These are phyloP conservation scores for Spiromastix sp. DNA, from an alignment of 2,329 filamentous ascomycete genomes.

Conservation along the genomic window DNA sequence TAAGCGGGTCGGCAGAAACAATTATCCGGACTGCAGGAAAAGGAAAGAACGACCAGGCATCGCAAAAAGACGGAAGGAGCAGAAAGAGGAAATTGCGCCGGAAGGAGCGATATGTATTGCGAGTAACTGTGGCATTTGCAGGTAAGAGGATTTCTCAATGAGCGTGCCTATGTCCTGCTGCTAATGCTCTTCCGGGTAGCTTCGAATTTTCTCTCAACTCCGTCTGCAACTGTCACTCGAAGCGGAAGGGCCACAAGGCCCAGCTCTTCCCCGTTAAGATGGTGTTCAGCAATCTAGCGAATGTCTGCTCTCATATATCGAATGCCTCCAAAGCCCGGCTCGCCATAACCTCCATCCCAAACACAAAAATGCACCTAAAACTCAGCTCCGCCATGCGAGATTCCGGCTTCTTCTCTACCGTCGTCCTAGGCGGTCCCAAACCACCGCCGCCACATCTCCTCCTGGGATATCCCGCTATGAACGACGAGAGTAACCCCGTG, in stretches of 20 bases:
- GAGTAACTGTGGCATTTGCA: too few relatives aligned
- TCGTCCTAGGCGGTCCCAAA: constrained; percentile 60
- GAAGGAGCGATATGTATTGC: too few relatives aligned
- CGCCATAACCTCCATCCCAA: constrained; percentile 71
- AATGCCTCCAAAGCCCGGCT: constrained; percentile 80
- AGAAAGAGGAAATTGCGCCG: too few relatives aligned
- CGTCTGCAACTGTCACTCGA: too few relatives aligned
- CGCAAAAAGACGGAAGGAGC: too few relatives aligned
- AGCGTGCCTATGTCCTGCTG: too few relatives aligned
- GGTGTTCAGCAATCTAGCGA: constrained; percentile 63
- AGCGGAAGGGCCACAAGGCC: constrained; percentile 11
- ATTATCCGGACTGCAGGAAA: too few relatives aligned
- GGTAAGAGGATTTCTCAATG: too few relatives aligned
- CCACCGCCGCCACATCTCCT: constrained; percentile 45
- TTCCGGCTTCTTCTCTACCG: constrained; percentile 68
- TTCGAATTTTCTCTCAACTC: too few relatives aligned
- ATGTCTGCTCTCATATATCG: constrained; percentile 84
- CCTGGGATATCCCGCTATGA: constrained; percentile 39
- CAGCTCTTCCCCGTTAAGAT: constrained; percentile 32
- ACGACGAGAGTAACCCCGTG: constrained; percentile 24
- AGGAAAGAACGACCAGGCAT: too few relatives aligned
- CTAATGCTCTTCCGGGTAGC: too few relatives aligned
- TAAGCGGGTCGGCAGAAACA: too few relatives aligned
- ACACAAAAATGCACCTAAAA: constrained; percentile 68
- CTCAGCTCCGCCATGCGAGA: constrained; percentile 70